Conservation (phyloP, 1,284 basidiomycete species). For the Lignosus rhinocerotis region DNA sequence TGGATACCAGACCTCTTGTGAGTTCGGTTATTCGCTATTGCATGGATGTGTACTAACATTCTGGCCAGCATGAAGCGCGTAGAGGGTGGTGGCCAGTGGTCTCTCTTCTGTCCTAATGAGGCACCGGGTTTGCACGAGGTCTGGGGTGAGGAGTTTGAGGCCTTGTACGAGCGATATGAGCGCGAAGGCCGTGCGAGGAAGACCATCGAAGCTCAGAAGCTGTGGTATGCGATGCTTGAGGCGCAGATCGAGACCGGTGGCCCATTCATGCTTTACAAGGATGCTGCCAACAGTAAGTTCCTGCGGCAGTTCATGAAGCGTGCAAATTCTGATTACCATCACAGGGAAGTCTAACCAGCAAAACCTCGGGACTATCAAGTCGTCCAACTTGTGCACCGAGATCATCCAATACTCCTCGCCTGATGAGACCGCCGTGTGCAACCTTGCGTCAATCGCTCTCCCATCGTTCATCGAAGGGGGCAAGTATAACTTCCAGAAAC, state of each 20-base stretch:
- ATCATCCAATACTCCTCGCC: conserved; percentile 99
- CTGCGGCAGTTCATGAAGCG: neutral
- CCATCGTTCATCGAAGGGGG: conserved; percentile 82
- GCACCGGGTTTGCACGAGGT: conserved; percentile 91
- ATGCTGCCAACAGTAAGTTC: conserved; percentile 77
- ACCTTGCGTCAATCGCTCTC: conserved; percentile 95
- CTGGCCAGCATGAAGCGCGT: conserved; percentile 85
- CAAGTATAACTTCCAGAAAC: conserved; percentile 89
- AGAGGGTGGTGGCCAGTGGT: conserved; percentile 88
- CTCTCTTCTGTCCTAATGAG: conserved; percentile 97
- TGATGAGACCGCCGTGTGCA: conserved; percentile 99
- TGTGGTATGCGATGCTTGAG: conserved; percentile 98
- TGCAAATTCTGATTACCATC: neutral
- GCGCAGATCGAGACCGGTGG: conserved; percentile 98
- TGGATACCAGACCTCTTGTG: conserved; percentile 99
- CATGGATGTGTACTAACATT: neutral
- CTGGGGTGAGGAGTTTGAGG: conserved; percentile 91
- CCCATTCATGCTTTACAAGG: conserved; percentile 99
- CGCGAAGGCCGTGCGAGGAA: conserved; percentile 87
- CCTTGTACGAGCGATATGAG: conserved; percentile 90
- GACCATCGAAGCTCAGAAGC: conserved; percentile 93
- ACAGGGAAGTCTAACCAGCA: conserved; percentile 96
- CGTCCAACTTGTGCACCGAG: conserved; percentile 98
- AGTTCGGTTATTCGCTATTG: conserved; percentile 32
- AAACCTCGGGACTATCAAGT: conserved; percentile 99